A percentile compares a stretch with the other conserved stretches of the same genome.
Evolutionary conservation across 345 rosid genomes (phyloP).

Genomic region (Camelina hispida): DNA sequence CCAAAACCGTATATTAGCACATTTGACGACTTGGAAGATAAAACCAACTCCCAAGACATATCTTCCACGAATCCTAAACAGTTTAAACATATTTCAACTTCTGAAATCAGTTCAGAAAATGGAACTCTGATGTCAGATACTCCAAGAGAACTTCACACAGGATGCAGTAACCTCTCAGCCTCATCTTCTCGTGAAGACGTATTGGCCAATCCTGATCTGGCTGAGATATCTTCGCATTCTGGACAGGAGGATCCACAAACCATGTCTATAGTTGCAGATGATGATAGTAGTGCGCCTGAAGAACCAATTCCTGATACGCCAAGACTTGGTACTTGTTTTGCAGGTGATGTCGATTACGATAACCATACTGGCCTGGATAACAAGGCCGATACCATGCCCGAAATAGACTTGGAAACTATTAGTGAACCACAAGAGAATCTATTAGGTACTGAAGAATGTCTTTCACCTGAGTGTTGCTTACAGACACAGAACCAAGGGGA

Average conservation of each 20-base stretch:
- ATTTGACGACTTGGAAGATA: constrained; percentile 8
- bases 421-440: not conserved
- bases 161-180: constrained; percentile 7
- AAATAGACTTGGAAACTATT: not conserved
- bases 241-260: constrained; percentile 22
- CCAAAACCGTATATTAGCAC: not conserved
- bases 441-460: constrained; percentile 6
- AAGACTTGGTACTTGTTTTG: not conserved
- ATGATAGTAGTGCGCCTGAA: not conserved
- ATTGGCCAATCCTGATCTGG: constrained; percentile 1
- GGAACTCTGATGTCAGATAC: constrained; percentile 18
- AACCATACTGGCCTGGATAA: not conserved
- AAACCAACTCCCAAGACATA: constrained; percentile 19
- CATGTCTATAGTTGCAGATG: constrained; percentile 16
- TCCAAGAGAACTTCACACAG: constrained; percentile 21
- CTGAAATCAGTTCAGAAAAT: constrained; percentile 14
- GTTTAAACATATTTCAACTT: not conserved
- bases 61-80: constrained; percentile 10
- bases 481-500: constrained; percentile 2
- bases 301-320: too few species aligned
- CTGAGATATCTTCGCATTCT: constrained; percentile 16
- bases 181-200: constrained; percentile 9
- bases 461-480: not conserved
- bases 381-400: not conserved
- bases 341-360: constrained; percentile 4